Conservation (phyloP, 495 filamentous ascomycete genomes). For the Xylaria sp. region DNA sequence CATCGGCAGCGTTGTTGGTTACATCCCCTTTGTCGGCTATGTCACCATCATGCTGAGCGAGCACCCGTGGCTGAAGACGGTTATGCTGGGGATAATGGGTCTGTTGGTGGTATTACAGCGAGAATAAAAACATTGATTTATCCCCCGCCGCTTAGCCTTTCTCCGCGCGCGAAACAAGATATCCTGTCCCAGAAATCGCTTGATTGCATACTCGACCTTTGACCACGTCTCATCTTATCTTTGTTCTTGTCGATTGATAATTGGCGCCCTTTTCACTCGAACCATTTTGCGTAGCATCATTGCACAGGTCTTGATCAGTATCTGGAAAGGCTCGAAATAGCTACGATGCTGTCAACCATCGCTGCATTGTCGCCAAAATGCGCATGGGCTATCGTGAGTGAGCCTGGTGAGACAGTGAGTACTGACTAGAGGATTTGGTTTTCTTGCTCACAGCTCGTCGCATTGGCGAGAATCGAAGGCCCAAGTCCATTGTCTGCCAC, state of each 20-base stretch:
- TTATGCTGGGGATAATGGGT: slow-evolving; percentile 93
- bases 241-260: neutral
- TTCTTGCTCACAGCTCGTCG: neutral
- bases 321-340: neutral
- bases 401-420: neutral
- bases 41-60: slow-evolving; percentile 97
- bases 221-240: neutral
- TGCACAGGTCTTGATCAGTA: neutral
- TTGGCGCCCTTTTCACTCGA: neutral
- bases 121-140: slow-evolving; percentile 67
- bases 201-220: neutral
- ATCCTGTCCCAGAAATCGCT: neutral
- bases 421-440: neutral
- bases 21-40: slow-evolving; percentile 94
- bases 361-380: neutral
- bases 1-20: slow-evolving; percentile 92
- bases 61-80: slow-evolving; percentile 96
- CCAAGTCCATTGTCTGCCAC: neutral
- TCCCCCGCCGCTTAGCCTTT: neutral
- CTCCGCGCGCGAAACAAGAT: neutral
- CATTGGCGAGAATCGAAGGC: neutral
- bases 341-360: neutral
- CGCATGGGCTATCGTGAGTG: neutral
- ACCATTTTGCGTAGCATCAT: neutral
- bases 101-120: slow-evolving; percentile 91